phyloP scores from a whole-genome alignment of 495 filamentous ascomycete species.

The Podospora fimiseda region DNA sequence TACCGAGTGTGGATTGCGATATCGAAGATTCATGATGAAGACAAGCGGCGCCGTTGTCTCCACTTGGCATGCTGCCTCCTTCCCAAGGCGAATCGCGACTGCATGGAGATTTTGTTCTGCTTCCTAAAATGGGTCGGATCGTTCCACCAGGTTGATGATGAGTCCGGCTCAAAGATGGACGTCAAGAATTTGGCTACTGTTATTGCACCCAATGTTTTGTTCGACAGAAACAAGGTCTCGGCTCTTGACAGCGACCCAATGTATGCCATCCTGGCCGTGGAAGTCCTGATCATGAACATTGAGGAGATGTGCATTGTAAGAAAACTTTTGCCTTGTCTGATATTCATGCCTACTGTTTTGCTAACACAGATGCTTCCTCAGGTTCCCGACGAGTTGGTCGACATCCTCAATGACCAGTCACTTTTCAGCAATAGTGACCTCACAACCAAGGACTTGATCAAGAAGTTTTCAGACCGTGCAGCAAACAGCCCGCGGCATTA shows the following conservation, averaged over 20 bases:
- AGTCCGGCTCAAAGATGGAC: conserved; percentile 94
- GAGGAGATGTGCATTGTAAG: conserved; percentile 95
- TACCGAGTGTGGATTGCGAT: conserved; percentile 85
- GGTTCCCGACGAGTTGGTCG: conserved; percentile 89
- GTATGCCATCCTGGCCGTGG: conserved; percentile 85
- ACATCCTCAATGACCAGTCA: conserved; percentile 72
- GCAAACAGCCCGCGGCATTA: conserved; percentile 52
- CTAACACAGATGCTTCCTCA: conserved; percentile 28
- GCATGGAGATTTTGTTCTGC: conserved; percentile 86
- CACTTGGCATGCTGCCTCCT: conserved; percentile 91
- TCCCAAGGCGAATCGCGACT: conserved; percentile 88
- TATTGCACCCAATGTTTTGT: conserved; percentile 92
- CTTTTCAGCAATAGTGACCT: conserved; percentile 79
- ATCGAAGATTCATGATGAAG: conserved; percentile 80
- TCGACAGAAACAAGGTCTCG: conserved; percentile 57
- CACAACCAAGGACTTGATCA: conserved; percentile 94
- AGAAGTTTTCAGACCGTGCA: conserved; percentile 73
- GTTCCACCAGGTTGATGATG: conserved; percentile 93
- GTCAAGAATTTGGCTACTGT: conserved; percentile 98
- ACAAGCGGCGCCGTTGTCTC: conserved; percentile 74
- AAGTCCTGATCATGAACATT: conserved; percentile 82
- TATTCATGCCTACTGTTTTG: too few species aligned
- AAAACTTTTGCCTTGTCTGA: conserved; percentile 14
- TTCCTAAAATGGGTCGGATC: conserved; percentile 98
- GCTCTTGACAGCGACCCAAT: conserved; percentile 76